Evolutionary conservation across 441 rosid species (phyloP).

Genomic region (Adansonia gregorii): DNA sequence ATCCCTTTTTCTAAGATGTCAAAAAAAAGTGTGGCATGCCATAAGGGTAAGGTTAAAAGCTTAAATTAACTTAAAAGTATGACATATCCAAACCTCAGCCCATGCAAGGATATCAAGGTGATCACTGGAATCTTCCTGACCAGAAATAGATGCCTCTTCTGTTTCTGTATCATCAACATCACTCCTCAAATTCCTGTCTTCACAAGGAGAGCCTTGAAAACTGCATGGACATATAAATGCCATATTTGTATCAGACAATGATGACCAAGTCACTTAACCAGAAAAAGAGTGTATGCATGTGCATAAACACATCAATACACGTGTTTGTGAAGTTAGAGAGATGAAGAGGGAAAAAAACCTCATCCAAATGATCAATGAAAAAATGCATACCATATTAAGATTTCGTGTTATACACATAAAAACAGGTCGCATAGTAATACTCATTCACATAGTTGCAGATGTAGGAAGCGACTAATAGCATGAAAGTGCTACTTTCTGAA

Average conservation of each 20-base stretch:
- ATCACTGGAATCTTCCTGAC: slow-evolving; percentile 76
- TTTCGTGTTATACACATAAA: background rate
- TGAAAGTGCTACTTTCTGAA: background rate
- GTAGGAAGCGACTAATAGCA: background rate
- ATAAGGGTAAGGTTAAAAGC: slow-evolving; percentile 20
- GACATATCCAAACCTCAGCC: slow-evolving; percentile 73
- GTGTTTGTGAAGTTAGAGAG: no score
- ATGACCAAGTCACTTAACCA: background rate
- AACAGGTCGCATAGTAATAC: background rate
- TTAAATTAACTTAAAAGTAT: slow-evolving; percentile 7
- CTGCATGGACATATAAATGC: slow-evolving; percentile 49
- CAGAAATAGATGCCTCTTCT: slow-evolving; percentile 83
- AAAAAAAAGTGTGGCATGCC: background rate
- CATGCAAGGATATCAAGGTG: slow-evolving; percentile 80
- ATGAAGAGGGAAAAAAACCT: no score
- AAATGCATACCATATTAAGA: no score
- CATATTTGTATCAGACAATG: slow-evolving; percentile 18
- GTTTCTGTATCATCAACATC: slow-evolving; percentile 76
- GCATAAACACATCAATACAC: no score
- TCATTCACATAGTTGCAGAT: background rate
- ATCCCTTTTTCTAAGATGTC: background rate
- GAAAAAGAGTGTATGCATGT: background rate
- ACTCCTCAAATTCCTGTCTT: slow-evolving; percentile 65
- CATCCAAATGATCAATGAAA: no score
- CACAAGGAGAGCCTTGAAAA: slow-evolving; percentile 78